phyloP scores from a whole-genome alignment of 2,329 filamentous ascomycete genomes.

The Ophiognomonia clavigignenti-juglandacearum region DNA sequence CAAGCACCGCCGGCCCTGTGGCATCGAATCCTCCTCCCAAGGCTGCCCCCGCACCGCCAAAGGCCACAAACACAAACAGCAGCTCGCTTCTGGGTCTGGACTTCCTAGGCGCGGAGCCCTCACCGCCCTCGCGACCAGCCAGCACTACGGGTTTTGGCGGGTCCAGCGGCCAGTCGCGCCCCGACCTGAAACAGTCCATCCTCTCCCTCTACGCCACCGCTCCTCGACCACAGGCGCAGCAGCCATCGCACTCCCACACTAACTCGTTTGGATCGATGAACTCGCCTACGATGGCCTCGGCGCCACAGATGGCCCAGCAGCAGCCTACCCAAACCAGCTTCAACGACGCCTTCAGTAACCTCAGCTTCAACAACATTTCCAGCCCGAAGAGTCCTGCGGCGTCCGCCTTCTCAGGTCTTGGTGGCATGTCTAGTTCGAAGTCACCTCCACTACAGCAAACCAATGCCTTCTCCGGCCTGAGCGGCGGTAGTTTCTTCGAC shows the following conservation, averaged over 20 bases:
- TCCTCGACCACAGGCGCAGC: conserved; percentile 66
- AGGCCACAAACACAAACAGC: conserved; percentile 72
- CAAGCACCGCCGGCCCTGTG: conserved; percentile 68
- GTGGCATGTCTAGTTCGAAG: conserved; percentile 25
- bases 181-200: conserved; percentile 96
- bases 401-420: conserved; percentile 19
- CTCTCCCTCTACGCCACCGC: conserved; percentile 86
- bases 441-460: conserved; percentile 29
- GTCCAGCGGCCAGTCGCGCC: conserved; percentile 65
- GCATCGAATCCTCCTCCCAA: conserved; percentile 54
- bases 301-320: conserved; percentile 30
- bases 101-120: conserved; percentile 72
- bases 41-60: conserved; percentile 61
- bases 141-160: conserved; percentile 68
- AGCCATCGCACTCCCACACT: conserved; percentile 49
- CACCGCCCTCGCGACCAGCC: conserved; percentile 72
- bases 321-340: conserved; percentile 46
- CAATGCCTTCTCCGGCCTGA: conserved; percentile 46
- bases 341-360: conserved; percentile 69
- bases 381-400: conserved; percentile 37
- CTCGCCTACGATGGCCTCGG: conserved; percentile 40
- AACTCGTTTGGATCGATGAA: conserved; percentile 65
- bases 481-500: conserved; percentile 83
- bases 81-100: conserved; percentile 81
- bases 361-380: conserved; percentile 38